Evolutionary conservation across 495 filamentous ascomycete genomes (phyloP).

Genomic region (Extremus antarcticus): DNA sequence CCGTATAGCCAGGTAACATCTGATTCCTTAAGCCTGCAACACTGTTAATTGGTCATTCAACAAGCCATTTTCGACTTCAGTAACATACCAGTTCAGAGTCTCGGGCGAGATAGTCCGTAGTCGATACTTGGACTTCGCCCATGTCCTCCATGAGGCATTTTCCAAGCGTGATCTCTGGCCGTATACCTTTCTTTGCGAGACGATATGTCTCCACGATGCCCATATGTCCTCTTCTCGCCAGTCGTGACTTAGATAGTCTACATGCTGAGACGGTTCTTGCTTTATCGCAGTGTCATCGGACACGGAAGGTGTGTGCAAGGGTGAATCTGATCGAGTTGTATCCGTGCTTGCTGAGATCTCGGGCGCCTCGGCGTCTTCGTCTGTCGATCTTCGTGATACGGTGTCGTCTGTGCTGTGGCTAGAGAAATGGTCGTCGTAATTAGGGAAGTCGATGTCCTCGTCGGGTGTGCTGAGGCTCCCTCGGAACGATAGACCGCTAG

Average conservation of each 20-base stretch:
- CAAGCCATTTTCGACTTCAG: too few relatives aligned
- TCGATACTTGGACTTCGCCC: slow-evolving; percentile 80
- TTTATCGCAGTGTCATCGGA: slow-evolving; percentile 76
- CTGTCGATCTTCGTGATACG: neutral
- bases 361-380: neutral
- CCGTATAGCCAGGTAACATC: slow-evolving; percentile 98
- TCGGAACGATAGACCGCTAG: slow-evolving; percentile 9
- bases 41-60: neutral
- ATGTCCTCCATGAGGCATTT: slow-evolving; percentile 97
- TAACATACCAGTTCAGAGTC: slow-evolving; percentile 72
- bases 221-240: slow-evolving; percentile 98
- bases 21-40: slow-evolving; percentile 80
- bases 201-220: slow-evolving; percentile 91
- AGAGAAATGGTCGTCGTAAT: neutral
- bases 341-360: slow-evolving; percentile 12
- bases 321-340: slow-evolving; percentile 14
- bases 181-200: slow-evolving; percentile 63
- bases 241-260: slow-evolving; percentile 91
- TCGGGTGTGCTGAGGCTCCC: neutral
- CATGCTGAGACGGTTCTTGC: slow-evolving; percentile 73
- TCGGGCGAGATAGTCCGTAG: slow-evolving; percentile 80
- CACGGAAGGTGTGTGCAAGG: slow-evolving; percentile 34
- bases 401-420: neutral
- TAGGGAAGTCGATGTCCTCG: slow-evolving; percentile 6
- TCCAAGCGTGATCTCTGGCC: slow-evolving; percentile 74